Evolutionary conservation across 139 green algal species (phyloP).

Genomic region (Picochlorum costavermella): DNA sequence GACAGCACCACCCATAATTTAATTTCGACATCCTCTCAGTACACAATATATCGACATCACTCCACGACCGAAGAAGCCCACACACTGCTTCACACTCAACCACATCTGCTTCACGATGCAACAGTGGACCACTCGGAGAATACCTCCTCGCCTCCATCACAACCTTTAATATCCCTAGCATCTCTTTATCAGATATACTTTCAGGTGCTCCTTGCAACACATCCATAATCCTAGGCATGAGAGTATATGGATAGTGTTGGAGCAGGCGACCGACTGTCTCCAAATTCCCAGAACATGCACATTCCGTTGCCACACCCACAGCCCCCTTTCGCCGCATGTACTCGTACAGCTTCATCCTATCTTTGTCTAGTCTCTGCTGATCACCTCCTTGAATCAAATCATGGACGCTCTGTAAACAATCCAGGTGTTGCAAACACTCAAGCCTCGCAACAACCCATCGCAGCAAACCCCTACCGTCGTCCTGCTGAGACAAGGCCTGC

Average conservation of each 20-base stretch:
- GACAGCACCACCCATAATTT: constrained; percentile 2
- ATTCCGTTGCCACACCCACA: not conserved
- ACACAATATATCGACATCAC: constrained; percentile 2
- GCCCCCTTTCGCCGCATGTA: not conserved
- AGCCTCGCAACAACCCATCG: too few relatives aligned
- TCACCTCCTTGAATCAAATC: too few relatives aligned
- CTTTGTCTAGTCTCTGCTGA: too few relatives aligned
- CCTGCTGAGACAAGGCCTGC: too few relatives aligned
- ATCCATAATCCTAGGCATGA: constrained; percentile 16
- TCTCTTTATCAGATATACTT: not conserved
- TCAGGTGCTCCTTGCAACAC: constrained; percentile 17
- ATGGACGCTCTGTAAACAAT: too few relatives aligned
- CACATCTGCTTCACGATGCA: not conserved
- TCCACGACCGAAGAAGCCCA: not conserved
- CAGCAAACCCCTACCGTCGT: too few relatives aligned
- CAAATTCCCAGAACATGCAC: not conserved
- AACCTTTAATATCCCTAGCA: too few relatives aligned
- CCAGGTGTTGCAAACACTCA: too few relatives aligned
- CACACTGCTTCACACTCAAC: not conserved
- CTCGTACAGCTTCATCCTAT: not conserved
- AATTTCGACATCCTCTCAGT: not conserved
- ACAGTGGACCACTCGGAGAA: too few relatives aligned
- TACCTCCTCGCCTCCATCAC: too few relatives aligned
- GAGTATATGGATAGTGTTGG: constrained; percentile 4
- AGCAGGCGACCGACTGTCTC: constrained; percentile 12